phyloP scores from a whole-genome alignment of 495 filamentous ascomycete species.

The Hyaloscypha finlandica region DNA sequence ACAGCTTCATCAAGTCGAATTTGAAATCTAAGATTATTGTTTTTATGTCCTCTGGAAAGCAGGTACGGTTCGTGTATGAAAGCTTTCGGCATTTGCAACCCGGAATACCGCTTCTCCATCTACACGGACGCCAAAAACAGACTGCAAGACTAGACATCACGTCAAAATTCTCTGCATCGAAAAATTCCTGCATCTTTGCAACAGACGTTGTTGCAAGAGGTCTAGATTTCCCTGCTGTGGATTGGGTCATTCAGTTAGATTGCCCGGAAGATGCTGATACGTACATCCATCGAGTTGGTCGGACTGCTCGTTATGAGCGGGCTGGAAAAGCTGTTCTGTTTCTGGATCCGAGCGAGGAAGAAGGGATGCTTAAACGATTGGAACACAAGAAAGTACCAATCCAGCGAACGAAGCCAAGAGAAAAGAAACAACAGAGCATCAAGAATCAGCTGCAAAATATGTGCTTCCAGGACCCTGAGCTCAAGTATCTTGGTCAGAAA shows the following conservation, averaged over 20 bases:
- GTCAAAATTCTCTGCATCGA: slow-evolving; percentile 71
- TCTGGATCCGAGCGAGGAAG: slow-evolving; percentile 87
- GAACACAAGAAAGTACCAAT: slow-evolving; percentile 88
- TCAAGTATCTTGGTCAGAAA: slow-evolving; percentile 96
- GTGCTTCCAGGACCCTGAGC: slow-evolving; percentile 91
- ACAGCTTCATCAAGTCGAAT: slow-evolving; percentile 86
- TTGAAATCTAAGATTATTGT: slow-evolving; percentile 91
- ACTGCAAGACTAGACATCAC: slow-evolving; percentile 84
- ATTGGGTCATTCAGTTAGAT: slow-evolving; percentile 96
- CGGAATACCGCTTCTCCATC: slow-evolving; percentile 90
- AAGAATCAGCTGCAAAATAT: slow-evolving; percentile 82
- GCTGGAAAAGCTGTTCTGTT: slow-evolving; percentile 88
- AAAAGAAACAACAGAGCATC: slow-evolving; percentile 87
- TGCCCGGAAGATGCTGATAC: slow-evolving; percentile 96
- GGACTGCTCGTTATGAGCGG: slow-evolving; percentile 91
- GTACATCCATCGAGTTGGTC: slow-evolving; percentile 94
- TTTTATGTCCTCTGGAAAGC: slow-evolving; percentile 92
- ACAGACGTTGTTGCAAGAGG: slow-evolving; percentile 94
- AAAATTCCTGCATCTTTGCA: slow-evolving; percentile 85
- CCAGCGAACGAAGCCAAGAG: slow-evolving; percentile 76
- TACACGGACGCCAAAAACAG: slow-evolving; percentile 95
- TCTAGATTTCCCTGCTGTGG: slow-evolving; percentile 93
- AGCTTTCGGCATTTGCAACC: slow-evolving; percentile 91
- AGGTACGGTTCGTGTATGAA: slow-evolving; percentile 94
- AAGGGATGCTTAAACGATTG: slow-evolving; percentile 77